Evolutionary conservation across 2,329 filamentous ascomycete genomes (phyloP).

Genomic region (Diplodia intermedia): DNA sequence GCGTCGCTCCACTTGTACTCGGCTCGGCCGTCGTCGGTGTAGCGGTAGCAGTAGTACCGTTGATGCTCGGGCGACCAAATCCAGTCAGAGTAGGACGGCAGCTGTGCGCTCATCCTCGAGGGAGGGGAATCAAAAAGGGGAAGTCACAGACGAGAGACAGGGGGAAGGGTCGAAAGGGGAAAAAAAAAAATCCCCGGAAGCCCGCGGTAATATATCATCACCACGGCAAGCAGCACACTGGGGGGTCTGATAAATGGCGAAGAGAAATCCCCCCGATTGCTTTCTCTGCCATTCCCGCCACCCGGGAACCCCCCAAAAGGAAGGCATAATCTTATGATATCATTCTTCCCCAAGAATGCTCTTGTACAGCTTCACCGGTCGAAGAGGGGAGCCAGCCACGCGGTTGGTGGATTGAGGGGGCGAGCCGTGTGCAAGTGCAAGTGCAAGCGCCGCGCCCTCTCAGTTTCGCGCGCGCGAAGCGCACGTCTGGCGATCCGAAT

Average conservation of each 20-base stretch:
- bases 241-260: neutral
- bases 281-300: neutral
- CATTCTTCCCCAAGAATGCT: slow-evolving; percentile 26
- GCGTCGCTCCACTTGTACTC: slow-evolving; percentile 20
- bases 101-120: neutral
- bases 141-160: too few species aligned
- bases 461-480: neutral
- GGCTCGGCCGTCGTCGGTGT: neutral
- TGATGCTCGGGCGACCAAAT: slow-evolving; percentile 15
- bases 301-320: neutral
- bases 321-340: slow-evolving; percentile 26
- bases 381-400: slow-evolving; percentile 1
- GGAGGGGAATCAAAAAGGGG: neutral
- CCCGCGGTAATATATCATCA: neutral
- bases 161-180: too few species aligned
- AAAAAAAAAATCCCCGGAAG: too few species aligned
- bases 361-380: slow-evolving; percentile 29
- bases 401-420: slow-evolving; percentile 17
- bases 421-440: too few species aligned
- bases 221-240: too few species aligned
- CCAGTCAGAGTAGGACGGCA: slow-evolving; percentile 1
- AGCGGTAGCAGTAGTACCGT: slow-evolving; percentile 27
- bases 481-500: slow-evolving; percentile 19
- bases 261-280: neutral
- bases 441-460: neutral